Evolutionary conservation across 1,284 basidiomycete species (phyloP), one percentile per base, ranked within the genome.

Genomic region (Vanrija pseudolonga): DNA sequence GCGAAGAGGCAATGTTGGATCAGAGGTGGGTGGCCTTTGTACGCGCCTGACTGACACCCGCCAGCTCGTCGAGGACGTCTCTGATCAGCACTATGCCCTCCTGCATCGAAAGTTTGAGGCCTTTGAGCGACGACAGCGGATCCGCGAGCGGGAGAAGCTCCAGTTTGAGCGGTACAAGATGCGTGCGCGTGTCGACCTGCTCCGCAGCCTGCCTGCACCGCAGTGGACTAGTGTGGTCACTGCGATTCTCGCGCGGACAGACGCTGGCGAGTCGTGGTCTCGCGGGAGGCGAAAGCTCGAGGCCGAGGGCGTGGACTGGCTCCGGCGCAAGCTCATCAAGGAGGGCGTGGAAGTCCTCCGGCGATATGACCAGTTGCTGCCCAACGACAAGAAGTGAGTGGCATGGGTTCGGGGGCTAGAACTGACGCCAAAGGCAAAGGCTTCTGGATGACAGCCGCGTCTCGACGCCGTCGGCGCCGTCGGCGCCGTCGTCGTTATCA

Each of bases 91-190:
- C n/a, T 96, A 93, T 70, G 84, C 88, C 71, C 84, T 84, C 55
- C 83, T 89, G 39, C 92, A 95, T 74, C 83, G 85, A 53, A 89
- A 89, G 69, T 90, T 88, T 71, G 91, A 94, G 71, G 83, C 82
- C 17, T 86, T 89, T 54, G 92, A 95, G 74, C 90, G 89, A 70
- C 83, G 89, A 12, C 85, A 88, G 68, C 84, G 90, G 3, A 78
- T 90, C 40, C 83, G 90, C 52, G 91, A 95, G 76, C 89, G 90
- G 73, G 91, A 94, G 72, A 90, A 90, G 67, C 82, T 96, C 56
- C 85, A 88, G 70, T 87, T 90, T 60, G 89, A 92, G 67, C 89
- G 92, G 60, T 90, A 92, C 77, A 93, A 92, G 73, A 84, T 96
- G 65, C 86, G 87, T 66, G 85, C 90, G 66, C 84, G 91, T 32